Conservation (phyloP, 768 basidiomycete genomes). For the Neoboletus brunneissimus region DNA sequence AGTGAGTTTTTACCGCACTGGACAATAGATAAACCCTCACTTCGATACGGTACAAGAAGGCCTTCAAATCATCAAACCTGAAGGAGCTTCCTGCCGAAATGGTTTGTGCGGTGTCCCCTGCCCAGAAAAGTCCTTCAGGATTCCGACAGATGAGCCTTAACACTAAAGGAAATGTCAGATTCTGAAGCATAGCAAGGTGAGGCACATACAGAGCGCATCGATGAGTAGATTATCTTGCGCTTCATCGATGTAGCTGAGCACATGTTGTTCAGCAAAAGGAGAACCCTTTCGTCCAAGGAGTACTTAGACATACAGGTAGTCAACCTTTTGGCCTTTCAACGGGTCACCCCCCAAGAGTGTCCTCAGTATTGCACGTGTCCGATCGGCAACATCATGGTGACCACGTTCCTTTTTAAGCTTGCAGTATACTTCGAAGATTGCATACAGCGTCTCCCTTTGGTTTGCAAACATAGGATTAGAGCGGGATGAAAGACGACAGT, state of each 20-base stretch:
- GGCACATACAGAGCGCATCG: slow-evolving; percentile 51
- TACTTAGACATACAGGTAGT: slow-evolving; percentile 48
- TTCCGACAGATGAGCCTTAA: slow-evolving; percentile 61
- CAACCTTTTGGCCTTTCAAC: slow-evolving; percentile 43
- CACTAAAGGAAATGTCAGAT: slow-evolving; percentile 39
- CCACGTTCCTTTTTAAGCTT: slow-evolving; percentile 40
- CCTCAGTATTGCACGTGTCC: slow-evolving; percentile 53
- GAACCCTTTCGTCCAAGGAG: neutral
- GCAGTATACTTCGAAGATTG: slow-evolving; percentile 51
- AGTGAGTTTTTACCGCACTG: neutral
- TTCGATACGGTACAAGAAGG: slow-evolving; percentile 62
- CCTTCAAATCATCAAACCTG: slow-evolving; percentile 66
- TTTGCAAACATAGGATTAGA: slow-evolving; percentile 53
- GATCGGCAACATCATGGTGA: slow-evolving; percentile 59
- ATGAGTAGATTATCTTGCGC: slow-evolving; percentile 70
- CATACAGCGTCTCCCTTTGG: slow-evolving; percentile 48
- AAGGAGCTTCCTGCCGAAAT: slow-evolving; percentile 56
- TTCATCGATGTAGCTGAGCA: slow-evolving; percentile 62
- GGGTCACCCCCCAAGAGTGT: slow-evolving; percentile 27
- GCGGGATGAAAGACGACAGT: slow-evolving; percentile 49
- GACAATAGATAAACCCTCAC: slow-evolving; percentile 31
- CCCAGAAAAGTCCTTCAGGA: slow-evolving; percentile 61
- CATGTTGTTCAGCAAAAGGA: neutral
- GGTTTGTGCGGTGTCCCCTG: slow-evolving; percentile 41
- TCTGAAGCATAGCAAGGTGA: neutral